Evolutionary conservation across 208 protist genomes (phyloP).

Genomic region (Leishmania aethiopica): DNA sequence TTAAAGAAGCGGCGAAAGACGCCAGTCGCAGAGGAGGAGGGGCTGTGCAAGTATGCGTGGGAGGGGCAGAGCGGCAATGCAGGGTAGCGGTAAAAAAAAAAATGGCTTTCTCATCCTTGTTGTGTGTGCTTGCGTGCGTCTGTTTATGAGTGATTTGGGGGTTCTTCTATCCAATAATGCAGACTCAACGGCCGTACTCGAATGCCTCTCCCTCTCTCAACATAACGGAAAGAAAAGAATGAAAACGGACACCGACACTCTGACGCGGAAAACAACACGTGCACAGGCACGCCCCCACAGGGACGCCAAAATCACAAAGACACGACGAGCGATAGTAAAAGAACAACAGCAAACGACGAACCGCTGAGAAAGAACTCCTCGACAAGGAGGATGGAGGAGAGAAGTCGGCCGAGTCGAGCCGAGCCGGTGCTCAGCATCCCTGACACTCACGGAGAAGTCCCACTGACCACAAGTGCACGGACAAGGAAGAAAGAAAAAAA

Average conservation of each 20-base stretch:
- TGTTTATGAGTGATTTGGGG: constrained; percentile 1
- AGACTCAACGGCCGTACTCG: neutral
- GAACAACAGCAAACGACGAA: neutral
- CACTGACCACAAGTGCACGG: neutral
- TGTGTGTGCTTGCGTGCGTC: neutral
- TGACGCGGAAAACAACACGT: neutral
- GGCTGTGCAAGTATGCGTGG: neutral
- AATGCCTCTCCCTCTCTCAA: neutral
- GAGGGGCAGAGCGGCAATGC: neutral
- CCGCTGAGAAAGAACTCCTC: neutral
- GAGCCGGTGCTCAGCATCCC: neutral
- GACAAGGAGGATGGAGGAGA: neutral
- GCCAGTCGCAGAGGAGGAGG: neutral
- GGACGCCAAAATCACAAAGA: constrained; percentile 5
- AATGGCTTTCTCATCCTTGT: neutral
- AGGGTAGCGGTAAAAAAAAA: no score
- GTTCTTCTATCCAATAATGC: neutral
- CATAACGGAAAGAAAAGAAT: neutral
- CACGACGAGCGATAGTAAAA: neutral
- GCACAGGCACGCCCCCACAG: neutral
- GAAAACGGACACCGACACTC: neutral
- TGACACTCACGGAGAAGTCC: neutral
- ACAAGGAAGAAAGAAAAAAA: neutral
- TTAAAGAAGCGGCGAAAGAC: constrained; percentile 1
- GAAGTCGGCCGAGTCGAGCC: neutral